Conservation (phyloP, 2,329 filamentous ascomycete genomes). For the Amesomyces nigricolor region DNA sequence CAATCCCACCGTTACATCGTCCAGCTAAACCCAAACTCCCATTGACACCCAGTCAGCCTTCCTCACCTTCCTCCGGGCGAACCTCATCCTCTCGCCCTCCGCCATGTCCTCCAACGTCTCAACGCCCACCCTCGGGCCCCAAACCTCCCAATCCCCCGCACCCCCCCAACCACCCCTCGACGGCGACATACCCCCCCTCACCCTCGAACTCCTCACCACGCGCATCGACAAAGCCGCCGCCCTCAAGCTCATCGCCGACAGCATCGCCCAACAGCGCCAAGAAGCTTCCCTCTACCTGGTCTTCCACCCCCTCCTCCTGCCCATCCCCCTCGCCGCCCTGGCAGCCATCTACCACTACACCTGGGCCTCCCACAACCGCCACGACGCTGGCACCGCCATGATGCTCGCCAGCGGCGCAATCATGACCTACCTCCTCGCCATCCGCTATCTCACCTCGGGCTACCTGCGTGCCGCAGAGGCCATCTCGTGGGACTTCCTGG, state of each 20-base stretch:
- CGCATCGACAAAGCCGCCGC: slow-evolving; percentile 60
- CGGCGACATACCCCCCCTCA: slow-evolving; percentile 57
- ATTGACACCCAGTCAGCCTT: slow-evolving; percentile 53
- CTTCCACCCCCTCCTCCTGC: slow-evolving; percentile 53
- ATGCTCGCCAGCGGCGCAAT: slow-evolving; percentile 56
- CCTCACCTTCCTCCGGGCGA: slow-evolving; percentile 74
- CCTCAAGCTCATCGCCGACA: slow-evolving; percentile 71
- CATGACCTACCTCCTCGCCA: slow-evolving; percentile 57
- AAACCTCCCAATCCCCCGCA: slow-evolving; percentile 34
- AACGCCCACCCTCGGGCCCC: slow-evolving; percentile 58
- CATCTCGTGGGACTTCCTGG: slow-evolving; percentile 54
- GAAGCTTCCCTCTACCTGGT: slow-evolving; percentile 57
- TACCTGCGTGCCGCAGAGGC: slow-evolving; percentile 61
- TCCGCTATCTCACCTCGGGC: slow-evolving; percentile 54
- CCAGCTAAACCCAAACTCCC: not conserved
- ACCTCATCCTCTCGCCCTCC: slow-evolving; percentile 62
- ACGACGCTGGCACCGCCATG: slow-evolving; percentile 50
- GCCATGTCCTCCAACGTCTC: slow-evolving; percentile 58
- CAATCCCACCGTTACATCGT: slow-evolving; percentile 17
- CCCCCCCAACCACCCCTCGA: slow-evolving; percentile 15
- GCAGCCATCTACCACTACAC: slow-evolving; percentile 43
- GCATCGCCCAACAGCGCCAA: slow-evolving; percentile 75
- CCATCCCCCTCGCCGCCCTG: slow-evolving; percentile 41
- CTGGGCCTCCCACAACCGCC: slow-evolving; percentile 35
- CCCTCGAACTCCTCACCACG: slow-evolving; percentile 50